A percentile compares a stretch with the other conserved stretches of the same genome.
phyloP scores from a whole-genome alignment of 495 filamentous ascomycete genomes.

The Penicillium pancosmium region DNA sequence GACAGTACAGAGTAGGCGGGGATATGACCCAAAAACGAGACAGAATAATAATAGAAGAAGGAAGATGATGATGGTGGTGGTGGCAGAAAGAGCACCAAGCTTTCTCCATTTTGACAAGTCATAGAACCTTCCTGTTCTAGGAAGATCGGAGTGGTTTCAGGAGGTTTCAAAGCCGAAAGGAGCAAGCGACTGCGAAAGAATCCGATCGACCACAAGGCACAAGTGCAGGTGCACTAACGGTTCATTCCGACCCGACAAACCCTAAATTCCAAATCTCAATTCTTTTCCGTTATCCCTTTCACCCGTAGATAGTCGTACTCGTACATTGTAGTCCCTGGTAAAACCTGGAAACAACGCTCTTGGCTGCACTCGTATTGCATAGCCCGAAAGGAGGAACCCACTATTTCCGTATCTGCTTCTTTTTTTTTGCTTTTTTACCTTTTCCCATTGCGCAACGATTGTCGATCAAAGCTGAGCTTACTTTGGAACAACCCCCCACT shows the following conservation, averaged over 20 bases:
- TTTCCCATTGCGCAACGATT: neutral
- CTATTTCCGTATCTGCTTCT: neutral
- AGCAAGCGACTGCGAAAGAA: neutral
- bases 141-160: conserved; percentile 3
- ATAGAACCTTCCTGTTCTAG: conserved; percentile 2
- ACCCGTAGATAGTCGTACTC: neutral
- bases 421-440: neutral
- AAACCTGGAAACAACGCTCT: neutral
- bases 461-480: conserved; percentile 3
- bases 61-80: neutral
- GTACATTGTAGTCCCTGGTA: neutral
- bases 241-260: conserved; percentile 4
- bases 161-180: conserved; percentile 1
- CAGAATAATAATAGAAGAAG: neutral
- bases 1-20: neutral
- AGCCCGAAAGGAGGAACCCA: neutral
- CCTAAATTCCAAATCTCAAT: conserved; percentile 2
- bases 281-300: neutral
- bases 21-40: conserved; percentile 2
- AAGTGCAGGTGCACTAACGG: neutral
- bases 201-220: neutral
- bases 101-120: neutral
- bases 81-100: neutral
- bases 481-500: neutral
- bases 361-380: no score